phyloP scores from a whole-genome alignment of 2,329 filamentous ascomycete species.

The Cordyceps pruinosa region DNA sequence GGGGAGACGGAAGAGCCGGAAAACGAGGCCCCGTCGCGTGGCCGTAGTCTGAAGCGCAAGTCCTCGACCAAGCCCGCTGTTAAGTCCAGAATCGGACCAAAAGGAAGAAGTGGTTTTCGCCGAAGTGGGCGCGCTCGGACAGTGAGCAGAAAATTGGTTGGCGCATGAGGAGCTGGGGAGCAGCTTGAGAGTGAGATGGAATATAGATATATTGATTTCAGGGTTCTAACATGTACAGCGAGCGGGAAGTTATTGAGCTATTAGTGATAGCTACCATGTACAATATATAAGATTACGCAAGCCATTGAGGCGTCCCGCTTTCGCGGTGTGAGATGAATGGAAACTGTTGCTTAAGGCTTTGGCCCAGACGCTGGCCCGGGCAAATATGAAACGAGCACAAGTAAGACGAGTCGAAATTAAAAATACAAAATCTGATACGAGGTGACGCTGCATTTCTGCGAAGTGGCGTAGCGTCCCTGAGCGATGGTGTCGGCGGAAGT shows the following conservation, averaged over 20 bases:
- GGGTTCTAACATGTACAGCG: constrained; percentile 1
- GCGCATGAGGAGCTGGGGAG: background rate
- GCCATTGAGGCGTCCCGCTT: no score
- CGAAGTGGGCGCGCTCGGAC: constrained; percentile 9
- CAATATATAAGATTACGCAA: no score
- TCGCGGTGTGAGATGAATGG: no score
- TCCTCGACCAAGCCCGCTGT: constrained; percentile 13
- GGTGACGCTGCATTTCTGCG: no score
- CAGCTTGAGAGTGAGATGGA: background rate
- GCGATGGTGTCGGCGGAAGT: no score
- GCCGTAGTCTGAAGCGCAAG: constrained; percentile 21
- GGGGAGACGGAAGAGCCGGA: constrained; percentile 21
- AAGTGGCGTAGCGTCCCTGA: no score
- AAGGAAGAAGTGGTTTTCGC: background rate
- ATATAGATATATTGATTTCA: background rate
- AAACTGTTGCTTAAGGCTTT: no score
- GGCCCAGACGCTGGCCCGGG: no score
- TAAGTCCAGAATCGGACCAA: background rate
- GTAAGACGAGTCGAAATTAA: no score
- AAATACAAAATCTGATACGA: no score
- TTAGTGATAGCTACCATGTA: background rate
- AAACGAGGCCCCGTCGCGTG: constrained; percentile 19
- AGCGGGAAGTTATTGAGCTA: background rate
- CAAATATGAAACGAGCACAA: no score
- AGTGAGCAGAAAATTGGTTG: constrained; percentile 4